Evolutionary conservation across 805 yeast species (phyloP), one percentile per base, ranked within the genome.

Genomic region (Ogataea salicorniae): DNA sequence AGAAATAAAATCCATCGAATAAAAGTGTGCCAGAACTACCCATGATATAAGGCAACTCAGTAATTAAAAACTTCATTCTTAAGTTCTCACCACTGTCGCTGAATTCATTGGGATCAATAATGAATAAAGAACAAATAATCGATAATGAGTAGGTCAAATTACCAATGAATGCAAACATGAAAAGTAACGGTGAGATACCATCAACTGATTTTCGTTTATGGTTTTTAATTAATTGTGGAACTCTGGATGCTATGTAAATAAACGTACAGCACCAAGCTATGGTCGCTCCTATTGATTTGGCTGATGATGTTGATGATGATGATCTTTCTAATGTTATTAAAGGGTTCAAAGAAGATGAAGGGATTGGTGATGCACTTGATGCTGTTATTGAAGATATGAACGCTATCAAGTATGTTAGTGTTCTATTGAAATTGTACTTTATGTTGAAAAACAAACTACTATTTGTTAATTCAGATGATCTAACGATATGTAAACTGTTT

Each of bases 21-120:
- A 81, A 54, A 17, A 90, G 76, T 0, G 97, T 90, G 7, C 97
- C 97, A 0, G 88, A 77, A 54, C 94, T 83, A 1, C 97, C 97
- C 23, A 89, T 59, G 33, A 92, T 73, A 60, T 83, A 91, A 0
- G 97, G 96, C 45, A 88, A 62, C 58, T 90, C 96, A 41, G 79
- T 81, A 53, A 69, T 54, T 26, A 89, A 65, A 59, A 86, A 91
- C 7, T 54, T 67, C 46, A 54, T 55, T 54, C 68, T 70, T 37
- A 26, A 9, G 11, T 26, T 26, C 31, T 26, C 31, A 9, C 31
- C 31, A 11, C 3, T 26, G 13, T 71, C 67, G 1, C 64, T 68
- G 14, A 67, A 60, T 37, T 70, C 65, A 0, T 64, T 67, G 15
- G 67, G 60, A 51, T 31, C 71, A 47, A 63, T 44, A 41, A 80